Base-by-base conservation (phyloP, 768 basidiomycete species). In the Suillus cothurnatus region DNA sequence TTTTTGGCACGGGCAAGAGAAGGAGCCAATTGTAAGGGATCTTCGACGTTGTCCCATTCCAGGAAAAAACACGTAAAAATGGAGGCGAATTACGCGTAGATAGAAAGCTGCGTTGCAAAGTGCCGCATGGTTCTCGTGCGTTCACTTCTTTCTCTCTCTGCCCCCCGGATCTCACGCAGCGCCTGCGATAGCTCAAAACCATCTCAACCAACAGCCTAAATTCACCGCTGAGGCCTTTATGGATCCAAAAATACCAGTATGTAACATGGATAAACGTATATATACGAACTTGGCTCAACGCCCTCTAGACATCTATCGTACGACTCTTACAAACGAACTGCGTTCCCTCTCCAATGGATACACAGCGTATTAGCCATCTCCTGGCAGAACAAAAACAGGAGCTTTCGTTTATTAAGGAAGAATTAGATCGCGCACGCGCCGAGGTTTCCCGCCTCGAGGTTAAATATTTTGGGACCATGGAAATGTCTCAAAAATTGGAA, bases 251-350 rank as follows among this genome's bases (percentile, higher is more conserved):
- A 68, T 74, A 67, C 75, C 73, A 0, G 73, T 75, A 61, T 49
- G 73, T 65, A 17, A 4, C 62, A 65, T 43, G 47, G 19, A 43
- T 52, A 61, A 28, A 58, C 34, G 56, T 38, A 58, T 28, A 55
- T 49, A 49, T 45, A 31, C 5, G 6, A 36, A 26, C 31, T 43
- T 64, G 49, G 21, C 49, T 61, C 21, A 28, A 63, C 7, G 34
- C 12, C n/a, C 47, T 31, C 2, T 38, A 75, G 76, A 49, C 59
- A 6, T 72, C 76, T 0, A 77, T 75, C 49, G 65, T 71, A 7
- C 65, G 67, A 26, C 74, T 77, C 61, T 77, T 75, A 53, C 61
- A 52, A 9, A 75, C 74, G 15, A 75, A 77, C 66, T 62, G 63
- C 0, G 68, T 76, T 14, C 74, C 74, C 11, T 72, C 76, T 19